These are phyloP conservation scores for Capsicum rhomboideum DNA, from an alignment of 257 asterid species.

Conservation along the genomic window DNA sequence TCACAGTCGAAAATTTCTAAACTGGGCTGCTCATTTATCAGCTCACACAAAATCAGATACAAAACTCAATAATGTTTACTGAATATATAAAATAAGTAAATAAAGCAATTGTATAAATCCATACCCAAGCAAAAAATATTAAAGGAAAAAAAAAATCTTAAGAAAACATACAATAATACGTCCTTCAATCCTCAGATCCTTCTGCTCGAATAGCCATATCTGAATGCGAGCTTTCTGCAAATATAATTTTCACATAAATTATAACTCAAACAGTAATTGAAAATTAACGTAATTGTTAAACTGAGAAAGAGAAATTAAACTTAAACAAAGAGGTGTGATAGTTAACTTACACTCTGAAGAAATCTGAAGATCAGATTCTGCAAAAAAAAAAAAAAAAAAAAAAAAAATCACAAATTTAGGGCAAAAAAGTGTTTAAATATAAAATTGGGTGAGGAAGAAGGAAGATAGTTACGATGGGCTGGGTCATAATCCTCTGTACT, in stretches of 20 bases:
- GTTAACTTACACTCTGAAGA: conserved; percentile 49
- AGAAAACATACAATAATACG: conserved; percentile 39
- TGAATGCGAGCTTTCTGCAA: conserved; percentile 50
- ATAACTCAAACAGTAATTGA: not conserved
- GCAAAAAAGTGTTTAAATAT: not conserved
- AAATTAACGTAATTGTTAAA: not conserved
- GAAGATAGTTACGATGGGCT: conserved; percentile 35
- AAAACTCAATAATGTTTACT: not conserved
- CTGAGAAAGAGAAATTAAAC: not conserved
- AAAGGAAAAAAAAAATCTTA: not conserved
- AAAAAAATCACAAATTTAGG: not conserved
- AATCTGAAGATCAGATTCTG: conserved; percentile 65
- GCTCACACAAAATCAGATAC: not conserved
- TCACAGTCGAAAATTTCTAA: not conserved
- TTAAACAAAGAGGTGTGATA: not conserved
- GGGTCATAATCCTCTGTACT: conserved; percentile 66
- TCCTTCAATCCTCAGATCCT: conserved; percentile 56
- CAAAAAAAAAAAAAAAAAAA: not conserved
- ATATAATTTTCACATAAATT: not conserved
- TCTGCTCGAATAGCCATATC: conserved; percentile 63
- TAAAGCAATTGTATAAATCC: not conserved
- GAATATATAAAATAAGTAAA: not conserved
- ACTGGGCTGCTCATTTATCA: not conserved
- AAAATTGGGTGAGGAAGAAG: not conserved
- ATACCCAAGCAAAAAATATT: not conserved